phyloP scores from a whole-genome alignment of 257 asterid genomes.

The Datura wrightii region DNA sequence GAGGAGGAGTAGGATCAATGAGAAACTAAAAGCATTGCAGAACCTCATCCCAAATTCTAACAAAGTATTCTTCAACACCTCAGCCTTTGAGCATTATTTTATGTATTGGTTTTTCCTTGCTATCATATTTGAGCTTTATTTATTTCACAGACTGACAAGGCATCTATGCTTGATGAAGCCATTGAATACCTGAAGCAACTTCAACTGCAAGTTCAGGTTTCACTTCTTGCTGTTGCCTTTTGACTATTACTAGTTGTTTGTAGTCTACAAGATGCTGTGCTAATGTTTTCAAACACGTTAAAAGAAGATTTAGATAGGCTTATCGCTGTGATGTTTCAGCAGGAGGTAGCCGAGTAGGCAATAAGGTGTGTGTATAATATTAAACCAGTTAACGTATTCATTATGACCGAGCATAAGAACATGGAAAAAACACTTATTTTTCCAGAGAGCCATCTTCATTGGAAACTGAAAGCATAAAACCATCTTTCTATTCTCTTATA shows the following conservation, averaged over 20 bases:
- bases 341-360: not conserved
- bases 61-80: constrained; percentile 49
- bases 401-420: not conserved
- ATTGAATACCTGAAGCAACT: constrained; percentile 97
- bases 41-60: constrained; percentile 90
- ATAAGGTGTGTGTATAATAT: not conserved
- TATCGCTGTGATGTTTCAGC: not conserved
- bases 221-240: constrained; percentile 33
- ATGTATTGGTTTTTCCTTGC: not conserved
- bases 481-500: not conserved
- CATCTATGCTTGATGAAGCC: constrained; percentile 98
- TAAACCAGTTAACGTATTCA: not conserved
- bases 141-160: constrained; percentile 82
- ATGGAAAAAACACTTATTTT: not conserved
- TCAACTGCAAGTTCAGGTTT: constrained; percentile 96
- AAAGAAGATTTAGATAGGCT: not conserved
- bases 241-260: not conserved
- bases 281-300: not conserved
- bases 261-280: not conserved
- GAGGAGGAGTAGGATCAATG: constrained; percentile 95
- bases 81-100: not conserved
- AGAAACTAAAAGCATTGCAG: constrained; percentile 94
- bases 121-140: constrained; percentile 35
- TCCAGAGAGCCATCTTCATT: not conserved
- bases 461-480: not conserved